A percentile compares a stretch with the other conserved stretches of the same genome.
Evolutionary conservation across 192 early-diverging fungal genomes (phyloP).

Genomic region (Haplosporangium gracile): DNA sequence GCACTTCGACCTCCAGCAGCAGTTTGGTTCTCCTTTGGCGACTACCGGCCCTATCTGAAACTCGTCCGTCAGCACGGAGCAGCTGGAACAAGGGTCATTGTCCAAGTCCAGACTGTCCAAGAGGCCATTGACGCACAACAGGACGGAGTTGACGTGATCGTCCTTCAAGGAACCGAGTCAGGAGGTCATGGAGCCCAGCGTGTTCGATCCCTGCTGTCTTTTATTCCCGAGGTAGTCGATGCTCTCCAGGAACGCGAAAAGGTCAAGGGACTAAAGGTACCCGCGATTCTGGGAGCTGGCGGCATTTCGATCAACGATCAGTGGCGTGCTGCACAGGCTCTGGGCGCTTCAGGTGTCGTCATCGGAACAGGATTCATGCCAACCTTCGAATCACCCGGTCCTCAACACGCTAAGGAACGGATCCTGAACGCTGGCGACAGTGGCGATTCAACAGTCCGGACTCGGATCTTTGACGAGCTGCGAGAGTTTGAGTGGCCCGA

Average conservation of each 20-base stretch:
- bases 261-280: not conserved
- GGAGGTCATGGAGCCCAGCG: conserved; percentile 60
- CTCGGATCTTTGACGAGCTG: conserved; percentile 60
- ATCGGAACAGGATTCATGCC: conserved; percentile 62
- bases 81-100: conserved; percentile 48
- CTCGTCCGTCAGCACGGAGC: conserved; percentile 38
- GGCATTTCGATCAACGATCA: conserved; percentile 41
- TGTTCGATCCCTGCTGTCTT: conserved; percentile 29
- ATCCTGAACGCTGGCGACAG: conserved; percentile 57
- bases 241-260: conserved; percentile 20
- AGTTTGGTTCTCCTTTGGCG: conserved; percentile 61
- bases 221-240: conserved; percentile 45
- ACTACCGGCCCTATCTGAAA: conserved; percentile 52
- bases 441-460: conserved; percentile 52
- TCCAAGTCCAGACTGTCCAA: conserved; percentile 61
- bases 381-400: conserved; percentile 25
- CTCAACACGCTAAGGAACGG: conserved; percentile 52
- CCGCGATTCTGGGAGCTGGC: conserved; percentile 47
- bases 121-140: conserved; percentile 58
- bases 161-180: conserved; percentile 62
- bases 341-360: conserved; percentile 61
- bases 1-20: conserved; percentile 52
- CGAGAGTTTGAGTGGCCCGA: conserved; percentile 56
- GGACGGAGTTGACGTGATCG: conserved; percentile 61
- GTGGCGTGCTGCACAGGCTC: conserved; percentile 20